Evolutionary conservation across 257 asterid species (phyloP).

Genomic region (Schizonepeta tenuifolia): DNA sequence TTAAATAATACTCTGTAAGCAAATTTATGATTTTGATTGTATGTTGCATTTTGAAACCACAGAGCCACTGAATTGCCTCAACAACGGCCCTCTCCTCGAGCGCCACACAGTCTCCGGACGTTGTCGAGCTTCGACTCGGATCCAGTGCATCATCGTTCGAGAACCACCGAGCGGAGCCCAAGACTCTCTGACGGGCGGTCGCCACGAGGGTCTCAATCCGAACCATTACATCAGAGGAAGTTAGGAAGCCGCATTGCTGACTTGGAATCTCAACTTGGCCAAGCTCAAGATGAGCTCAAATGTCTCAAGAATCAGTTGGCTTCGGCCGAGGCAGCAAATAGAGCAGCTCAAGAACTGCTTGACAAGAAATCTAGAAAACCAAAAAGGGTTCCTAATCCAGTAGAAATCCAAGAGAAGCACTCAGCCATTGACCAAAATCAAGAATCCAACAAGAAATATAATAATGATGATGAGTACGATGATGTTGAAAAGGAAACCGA

Average conservation of each 20-base stretch:
- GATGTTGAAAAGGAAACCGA: slow-evolving; percentile 63
- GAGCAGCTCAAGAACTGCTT: slow-evolving; percentile 65
- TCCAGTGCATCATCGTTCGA: slow-evolving; percentile 52
- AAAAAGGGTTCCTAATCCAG: slow-evolving; percentile 30
- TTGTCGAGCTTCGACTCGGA: slow-evolving; percentile 78
- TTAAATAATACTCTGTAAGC: background rate
- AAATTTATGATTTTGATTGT: slow-evolving; percentile 10
- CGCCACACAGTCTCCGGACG: slow-evolving; percentile 57
- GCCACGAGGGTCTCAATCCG: slow-evolving; percentile 60
- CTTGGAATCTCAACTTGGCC: slow-evolving; percentile 91
- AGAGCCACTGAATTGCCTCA: slow-evolving; percentile 72
- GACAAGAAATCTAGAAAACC: slow-evolving; percentile 59
- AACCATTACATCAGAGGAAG: slow-evolving; percentile 66
- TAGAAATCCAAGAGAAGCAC: slow-evolving; percentile 36
- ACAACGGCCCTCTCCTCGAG: slow-evolving; percentile 73
- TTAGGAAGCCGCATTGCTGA: slow-evolving; percentile 83
- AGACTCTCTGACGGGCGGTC: slow-evolving; percentile 60
- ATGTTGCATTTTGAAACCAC: slow-evolving; percentile 12
- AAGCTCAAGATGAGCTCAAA: slow-evolving; percentile 83
- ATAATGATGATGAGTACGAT: slow-evolving; percentile 31
- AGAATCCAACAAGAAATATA: slow-evolving; percentile 32
- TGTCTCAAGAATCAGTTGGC: slow-evolving; percentile 67
- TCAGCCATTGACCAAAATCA: slow-evolving; percentile 20
- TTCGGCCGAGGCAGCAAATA: slow-evolving; percentile 71
- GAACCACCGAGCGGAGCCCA: slow-evolving; percentile 65